phyloP scores from a whole-genome alignment of 305 asterid genomes.

The Fraxinus latifolia region DNA sequence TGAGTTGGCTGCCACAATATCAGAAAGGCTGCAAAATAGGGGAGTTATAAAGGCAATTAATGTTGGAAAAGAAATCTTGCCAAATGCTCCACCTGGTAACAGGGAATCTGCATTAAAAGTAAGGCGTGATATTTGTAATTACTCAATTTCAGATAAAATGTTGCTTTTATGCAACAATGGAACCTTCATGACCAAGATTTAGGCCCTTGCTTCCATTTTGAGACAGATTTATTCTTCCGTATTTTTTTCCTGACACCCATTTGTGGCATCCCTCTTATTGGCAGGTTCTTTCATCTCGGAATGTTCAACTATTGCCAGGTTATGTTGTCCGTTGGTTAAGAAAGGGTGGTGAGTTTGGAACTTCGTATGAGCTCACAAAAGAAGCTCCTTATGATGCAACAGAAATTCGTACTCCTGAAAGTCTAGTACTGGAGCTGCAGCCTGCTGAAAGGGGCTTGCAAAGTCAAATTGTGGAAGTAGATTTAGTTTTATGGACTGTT shows the following conservation, averaged over 20 bases:
- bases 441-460: constrained; percentile 62
- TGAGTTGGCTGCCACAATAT: constrained; percentile 86
- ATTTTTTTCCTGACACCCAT: not conserved
- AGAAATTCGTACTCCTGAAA: constrained; percentile 38
- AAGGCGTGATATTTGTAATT: constrained; percentile 23
- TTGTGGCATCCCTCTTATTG: constrained; percentile 15
- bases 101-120: constrained; percentile 87
- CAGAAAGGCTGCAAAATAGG: constrained; percentile 74
- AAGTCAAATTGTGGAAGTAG: constrained; percentile 57
- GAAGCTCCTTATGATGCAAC: constrained; percentile 26
- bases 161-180: not conserved
- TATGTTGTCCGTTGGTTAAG: constrained; percentile 68
- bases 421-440: constrained; percentile 71
- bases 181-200: not conserved
- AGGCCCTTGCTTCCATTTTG: not conserved
- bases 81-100: constrained; percentile 80
- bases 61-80: constrained; percentile 62
- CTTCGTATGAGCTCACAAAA: constrained; percentile 29
- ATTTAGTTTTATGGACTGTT: constrained; percentile 88
- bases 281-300: constrained; percentile 86
- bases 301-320: constrained; percentile 77
- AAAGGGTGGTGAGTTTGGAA: constrained; percentile 33
- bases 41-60: constrained; percentile 81
- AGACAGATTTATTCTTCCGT: not conserved
- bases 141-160: not conserved